Evolutionary conservation across 352 stramenopile species (phyloP), one percentile per base, ranked within the genome.

Genomic region (Thalassiosira exigua): DNA sequence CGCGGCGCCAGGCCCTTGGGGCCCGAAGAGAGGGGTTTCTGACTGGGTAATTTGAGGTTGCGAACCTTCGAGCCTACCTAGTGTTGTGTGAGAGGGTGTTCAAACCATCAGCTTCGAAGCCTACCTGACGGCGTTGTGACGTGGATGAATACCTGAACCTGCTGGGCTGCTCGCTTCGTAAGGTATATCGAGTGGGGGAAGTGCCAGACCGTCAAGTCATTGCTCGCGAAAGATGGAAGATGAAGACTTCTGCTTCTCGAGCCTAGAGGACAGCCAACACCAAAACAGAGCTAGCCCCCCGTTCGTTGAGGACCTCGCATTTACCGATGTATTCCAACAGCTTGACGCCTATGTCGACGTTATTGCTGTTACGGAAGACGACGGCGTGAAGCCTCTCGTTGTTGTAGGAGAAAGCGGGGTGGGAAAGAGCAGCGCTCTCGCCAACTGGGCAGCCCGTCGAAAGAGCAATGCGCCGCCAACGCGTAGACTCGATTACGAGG

Each of bases 201-300:
- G n/a, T 46, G 36, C 36, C 17, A 46, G 36, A 9, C 17, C 36
- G 36, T 46, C 17, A 9, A 17, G 36, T 9, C 17, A 17, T 46
- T 17, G 36, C 7, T 46, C 36, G 36, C 7, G 5, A 4, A 56
- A 17, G n/a, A 56, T 56, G 46, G 12, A 56, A 5, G 5, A 4
- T 4, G 46, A 56, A 17, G 22, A 3, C 21, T 80, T 86, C 48
- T 82, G 71, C 52, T 75, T 85, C 44, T 61, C 54, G 9, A 42
- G 72, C 1, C 17, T 83, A 2, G 78, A 86, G 52, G 42, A 80
- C 33, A 54, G 80, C 22, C 62, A 82, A 1, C 78, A 86, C 33
- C 21, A 24, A 12, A 69, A 59, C 17, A 79, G 71, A 51, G 61
- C 57, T 22, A 56, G 56, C 2, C 66, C 56, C 1, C 39, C 46